Evolutionary conservation across 192 early-diverging fungal genomes (phyloP).

Genomic region (Phlyctochytrium arcticum): DNA sequence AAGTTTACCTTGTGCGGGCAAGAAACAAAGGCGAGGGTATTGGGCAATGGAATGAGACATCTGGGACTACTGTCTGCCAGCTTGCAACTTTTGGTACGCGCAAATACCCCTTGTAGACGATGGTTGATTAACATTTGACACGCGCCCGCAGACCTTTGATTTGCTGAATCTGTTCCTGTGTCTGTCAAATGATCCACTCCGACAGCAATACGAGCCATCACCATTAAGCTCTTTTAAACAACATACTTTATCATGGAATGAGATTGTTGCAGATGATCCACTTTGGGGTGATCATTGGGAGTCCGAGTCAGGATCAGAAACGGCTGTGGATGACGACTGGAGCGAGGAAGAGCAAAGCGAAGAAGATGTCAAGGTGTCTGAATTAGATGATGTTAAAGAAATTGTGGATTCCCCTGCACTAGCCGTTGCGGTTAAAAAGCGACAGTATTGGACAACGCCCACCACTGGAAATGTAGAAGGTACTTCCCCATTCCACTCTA

Average conservation of each 20-base stretch:
- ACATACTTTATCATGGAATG: neutral
- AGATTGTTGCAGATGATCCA: conserved; percentile 12
- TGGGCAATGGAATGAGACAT: neutral
- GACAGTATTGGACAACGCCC: neutral
- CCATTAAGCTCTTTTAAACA: neutral
- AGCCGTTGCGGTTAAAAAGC: neutral
- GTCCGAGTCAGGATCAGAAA: no score
- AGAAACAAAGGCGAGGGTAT: neutral
- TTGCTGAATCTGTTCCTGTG: conserved; percentile 7
- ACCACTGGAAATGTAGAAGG: no score
- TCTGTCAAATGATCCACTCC: neutral
- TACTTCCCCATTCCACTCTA: no score
- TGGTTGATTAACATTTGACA: no score
- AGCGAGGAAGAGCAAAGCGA: neutral
- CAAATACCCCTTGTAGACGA: neutral
- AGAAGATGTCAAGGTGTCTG: neutral
- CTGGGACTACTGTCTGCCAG: neutral
- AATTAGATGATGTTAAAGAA: neutral
- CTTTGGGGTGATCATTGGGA: conserved; percentile 14
- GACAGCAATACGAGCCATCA: neutral
- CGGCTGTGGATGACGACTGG: neutral
- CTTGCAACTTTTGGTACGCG: neutral
- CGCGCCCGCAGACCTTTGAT: conserved; percentile 1
- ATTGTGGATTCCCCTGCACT: neutral
- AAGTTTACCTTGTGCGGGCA: conserved; percentile 18